Conservation (phyloP, 768 basidiomycete species). For the Cystofilobasidium ferigula region DNA sequence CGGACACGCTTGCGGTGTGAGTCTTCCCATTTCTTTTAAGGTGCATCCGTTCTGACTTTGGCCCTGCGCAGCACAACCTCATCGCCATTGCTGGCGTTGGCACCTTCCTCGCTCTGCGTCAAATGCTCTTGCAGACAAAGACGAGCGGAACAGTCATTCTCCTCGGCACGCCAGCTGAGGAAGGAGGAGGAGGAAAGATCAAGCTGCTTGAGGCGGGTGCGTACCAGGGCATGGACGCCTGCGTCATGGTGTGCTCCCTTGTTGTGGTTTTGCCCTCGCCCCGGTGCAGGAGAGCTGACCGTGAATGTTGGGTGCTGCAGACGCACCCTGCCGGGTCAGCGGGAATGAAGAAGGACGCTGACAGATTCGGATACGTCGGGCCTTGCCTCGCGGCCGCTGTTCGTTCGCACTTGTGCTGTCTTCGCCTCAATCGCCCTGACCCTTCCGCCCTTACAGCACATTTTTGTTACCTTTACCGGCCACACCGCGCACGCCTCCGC, state of each 20-base stretch:
- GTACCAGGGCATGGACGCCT: slow-evolving; percentile 28
- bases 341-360: not conserved
- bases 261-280: slow-evolving; percentile 1
- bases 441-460: not conserved
- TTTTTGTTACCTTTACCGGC: slow-evolving; percentile 27
- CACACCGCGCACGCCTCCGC: slow-evolving; percentile 30
- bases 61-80: slow-evolving; percentile 27
- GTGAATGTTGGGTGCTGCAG: not conserved
- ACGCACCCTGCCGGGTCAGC: not conserved
- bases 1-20: slow-evolving; percentile 28
- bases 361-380: slow-evolving; percentile 10
- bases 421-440: too few species aligned
- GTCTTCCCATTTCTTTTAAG: not conserved
- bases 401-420: too few species aligned
- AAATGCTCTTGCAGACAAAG: slow-evolving; percentile 28
- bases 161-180: slow-evolving; percentile 32
- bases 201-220: slow-evolving; percentile 29
- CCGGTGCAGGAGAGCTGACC: too few species aligned
- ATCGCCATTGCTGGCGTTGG: slow-evolving; percentile 31
- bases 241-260: slow-evolving; percentile 29
- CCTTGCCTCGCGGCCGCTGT: slow-evolving; percentile 22
- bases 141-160: slow-evolving; percentile 30
- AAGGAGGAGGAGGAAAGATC: slow-evolving; percentile 32
- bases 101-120: slow-evolving; percentile 27
- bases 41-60: too few species aligned